Evolutionary conservation across 2,329 filamentous ascomycete species (phyloP).

Genomic region (Tolypocladium sp.): DNA sequence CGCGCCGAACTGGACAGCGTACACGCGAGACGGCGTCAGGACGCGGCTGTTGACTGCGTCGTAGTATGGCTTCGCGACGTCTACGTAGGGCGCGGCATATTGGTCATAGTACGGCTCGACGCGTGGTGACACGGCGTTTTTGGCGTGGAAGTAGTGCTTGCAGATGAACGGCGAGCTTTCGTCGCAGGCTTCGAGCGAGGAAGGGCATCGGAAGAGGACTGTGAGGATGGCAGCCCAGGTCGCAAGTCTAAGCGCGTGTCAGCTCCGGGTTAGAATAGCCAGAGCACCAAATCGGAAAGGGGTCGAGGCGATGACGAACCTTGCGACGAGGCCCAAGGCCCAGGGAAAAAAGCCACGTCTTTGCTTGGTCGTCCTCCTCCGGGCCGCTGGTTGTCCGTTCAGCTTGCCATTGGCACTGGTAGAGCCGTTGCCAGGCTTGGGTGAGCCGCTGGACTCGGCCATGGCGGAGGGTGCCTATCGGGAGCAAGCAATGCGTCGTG

Average conservation of each 20-base stretch:
- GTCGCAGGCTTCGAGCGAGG: slow-evolving; percentile 56
- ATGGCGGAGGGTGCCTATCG: slow-evolving; percentile 16
- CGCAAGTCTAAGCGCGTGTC: slow-evolving; percentile 45
- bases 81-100: slow-evolving; percentile 77
- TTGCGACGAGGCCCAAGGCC: slow-evolving; percentile 40
- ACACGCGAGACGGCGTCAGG: slow-evolving; percentile 57
- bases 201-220: slow-evolving; percentile 73
- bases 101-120: slow-evolving; percentile 76
- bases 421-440: slow-evolving; percentile 30
- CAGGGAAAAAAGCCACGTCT: slow-evolving; percentile 21
- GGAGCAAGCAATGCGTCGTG: neutral
- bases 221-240: slow-evolving; percentile 84
- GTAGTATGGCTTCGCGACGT: slow-evolving; percentile 69
- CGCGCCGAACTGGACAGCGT: slow-evolving; percentile 65
- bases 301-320: slow-evolving; percentile 30
- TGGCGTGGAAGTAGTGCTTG: slow-evolving; percentile 66
- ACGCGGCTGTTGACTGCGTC: slow-evolving; percentile 50
- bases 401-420: slow-evolving; percentile 22
- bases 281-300: neutral
- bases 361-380: slow-evolving; percentile 12
- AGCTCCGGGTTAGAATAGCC: neutral
- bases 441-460: slow-evolving; percentile 22
- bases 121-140: slow-evolving; percentile 59
- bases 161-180: slow-evolving; percentile 69
- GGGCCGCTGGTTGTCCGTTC: slow-evolving; percentile 17